Base-by-base conservation (phyloP, 768 basidiomycete species). In the Tricholoma sp. region DNA sequence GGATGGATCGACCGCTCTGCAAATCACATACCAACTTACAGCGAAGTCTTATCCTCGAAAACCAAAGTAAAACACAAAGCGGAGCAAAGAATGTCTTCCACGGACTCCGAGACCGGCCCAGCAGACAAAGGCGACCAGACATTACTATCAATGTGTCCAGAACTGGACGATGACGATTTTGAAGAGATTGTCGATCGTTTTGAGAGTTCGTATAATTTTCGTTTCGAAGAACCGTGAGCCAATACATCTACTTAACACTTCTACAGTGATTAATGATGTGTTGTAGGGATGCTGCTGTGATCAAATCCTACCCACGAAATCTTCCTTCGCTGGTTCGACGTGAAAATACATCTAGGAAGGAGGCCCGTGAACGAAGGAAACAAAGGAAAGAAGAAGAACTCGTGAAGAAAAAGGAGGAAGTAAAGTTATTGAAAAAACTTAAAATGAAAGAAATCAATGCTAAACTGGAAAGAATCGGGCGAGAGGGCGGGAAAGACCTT, bases 201-300 rank as follows among this genome's bases (percentile, higher is more conserved):
- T 62, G 97, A 99, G 74, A 85, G 83, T n/a, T 90, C 89, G 14
- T 99, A 98, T 74, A 98, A 98, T 71, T 97, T 97, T 75, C 85
- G 97, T 54, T 99, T 93, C 69, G 96, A 99, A 70, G 96, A 99
- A 71, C 89, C 91, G 84, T 93, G 65, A 65, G 93, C 85, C 58
- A 68, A 66, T 27, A 62, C 24, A 5, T 27, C 63, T 45, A 0
- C n/a, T 6, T 18, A 43, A 46, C 12, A 34, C 32, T 27, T n/a
- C 22, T 19, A 49, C 32, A 14, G 41, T 56, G 19, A 54, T 53
- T 7, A 4, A 22, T 47, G 35, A 29, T 53, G 5, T 37, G 47
- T 16, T 32, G 22, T 56, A 91, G 91, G 34, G 84, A 83, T 29
- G 86, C 86, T 2, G 76, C 80, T 4, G 74, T 79, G 22, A 88